Base-by-base conservation (phyloP, 345 rosid species). In the Eucalyptus curtisii region DNA sequence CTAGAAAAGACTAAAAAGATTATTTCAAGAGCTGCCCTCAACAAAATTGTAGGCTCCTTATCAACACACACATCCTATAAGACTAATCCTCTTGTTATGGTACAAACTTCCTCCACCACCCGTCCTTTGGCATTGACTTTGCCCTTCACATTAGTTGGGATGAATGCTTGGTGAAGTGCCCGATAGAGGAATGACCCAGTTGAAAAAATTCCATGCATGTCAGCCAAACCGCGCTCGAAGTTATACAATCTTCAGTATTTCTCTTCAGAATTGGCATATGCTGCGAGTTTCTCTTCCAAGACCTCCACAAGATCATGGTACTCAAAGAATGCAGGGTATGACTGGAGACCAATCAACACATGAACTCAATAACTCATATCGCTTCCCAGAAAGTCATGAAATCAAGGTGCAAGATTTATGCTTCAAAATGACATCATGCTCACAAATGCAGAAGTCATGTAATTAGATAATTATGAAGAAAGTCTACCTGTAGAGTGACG, bases 221-320 rank as follows among this genome's bases (percentile, higher is more conserved):
- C 44, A 33, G 42, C 80, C 80, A 68, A 68, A 33, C 80, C 44
- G 24, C 44, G 1, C 44, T 68, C 6, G 12, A 45, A 85, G 37
- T 50, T 85, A 33, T 61, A 57, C 30, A 48, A 42, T 52, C 90
- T 20, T 45, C 57, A 85, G 17, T 86, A 44, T 89, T 87, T 89
- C 87, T 90, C 87, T 76, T 90, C 93, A 17, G 90, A 91, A 82
- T 89, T 90, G 24, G 90, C 87, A 10, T 55, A 45, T 47, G 94
- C 86, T 48, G 95, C 87, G 48, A 97, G 98, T 88, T 90, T 92
- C 87, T 94, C 95, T 90, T 95, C 95, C 92, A 97, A 89, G 88
- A 87, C 87, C 71, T 93, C 92, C 44, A 97, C 95, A 61, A 97
- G 94, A 87, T 97, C 99, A 55, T 92, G 95, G 92, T 96, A 97